Percentiles rank a stretch among this genome's conserved stretches.
These are phyloP conservation scores for Xylaria sp. DNA, from an alignment of 495 filamentous ascomycete species.

Conservation along the genomic window DNA sequence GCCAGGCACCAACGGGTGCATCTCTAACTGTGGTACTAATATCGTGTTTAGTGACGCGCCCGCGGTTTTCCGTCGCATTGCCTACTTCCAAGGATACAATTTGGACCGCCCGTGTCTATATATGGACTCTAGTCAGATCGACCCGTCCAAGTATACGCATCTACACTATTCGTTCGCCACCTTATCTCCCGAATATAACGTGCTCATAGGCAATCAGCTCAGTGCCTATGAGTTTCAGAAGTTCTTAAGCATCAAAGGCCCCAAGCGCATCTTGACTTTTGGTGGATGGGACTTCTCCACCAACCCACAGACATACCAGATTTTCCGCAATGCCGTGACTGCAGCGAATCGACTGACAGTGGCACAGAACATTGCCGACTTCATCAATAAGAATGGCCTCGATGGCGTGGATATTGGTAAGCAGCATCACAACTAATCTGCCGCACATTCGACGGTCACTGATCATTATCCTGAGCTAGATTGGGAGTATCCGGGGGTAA, in stretches of 20 bases:
- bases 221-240: background rate
- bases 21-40: conserved; percentile 55
- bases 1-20: conserved; percentile 50
- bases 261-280: conserved; percentile 54
- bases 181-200: no score
- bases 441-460: no score
- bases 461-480: no score
- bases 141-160: conserved; percentile 35
- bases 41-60: background rate
- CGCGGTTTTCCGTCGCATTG: conserved; percentile 24
- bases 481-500: no score
- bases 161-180: conserved; percentile 14
- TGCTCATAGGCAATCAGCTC: background rate
- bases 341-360: conserved; percentile 47
- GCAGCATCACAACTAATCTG: no score
- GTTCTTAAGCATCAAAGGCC: background rate
- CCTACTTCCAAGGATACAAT: conserved; percentile 44
- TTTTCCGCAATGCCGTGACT: conserved; percentile 48
- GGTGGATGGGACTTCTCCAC: conserved; percentile 59
- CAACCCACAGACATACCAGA: conserved; percentile 39
- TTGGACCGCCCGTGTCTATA: conserved; percentile 36
- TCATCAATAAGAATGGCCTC: conserved; percentile 31
- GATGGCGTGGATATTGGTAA: no score
- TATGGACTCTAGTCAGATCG: conserved; percentile 26
- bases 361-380: conserved; percentile 43